Percentiles rank a stretch among this genome's conserved stretches.
These are phyloP conservation scores for Groenewaldozyma sp. DNA, from an alignment of 1,139 yeast genomes.

Conservation along the genomic window DNA sequence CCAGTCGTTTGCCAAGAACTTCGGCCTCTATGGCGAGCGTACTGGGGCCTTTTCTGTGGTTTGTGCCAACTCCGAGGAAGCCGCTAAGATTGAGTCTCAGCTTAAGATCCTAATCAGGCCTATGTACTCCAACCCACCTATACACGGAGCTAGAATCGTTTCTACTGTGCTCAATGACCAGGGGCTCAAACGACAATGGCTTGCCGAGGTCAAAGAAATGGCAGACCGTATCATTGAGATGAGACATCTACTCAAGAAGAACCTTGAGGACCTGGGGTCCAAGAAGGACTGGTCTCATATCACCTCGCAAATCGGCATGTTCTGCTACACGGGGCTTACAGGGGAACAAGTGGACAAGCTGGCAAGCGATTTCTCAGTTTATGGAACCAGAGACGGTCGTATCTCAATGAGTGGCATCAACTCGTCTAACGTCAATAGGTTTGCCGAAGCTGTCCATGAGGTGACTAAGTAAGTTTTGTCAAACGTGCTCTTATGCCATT, in stretches of 20 bases:
- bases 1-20: conserved; percentile 96
- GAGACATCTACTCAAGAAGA: conserved; percentile 59
- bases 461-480: conserved; percentile 23
- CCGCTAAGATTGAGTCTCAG: conserved; percentile 53
- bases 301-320: conserved; percentile 91
- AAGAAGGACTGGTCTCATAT: conserved; percentile 94
- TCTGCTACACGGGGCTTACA: conserved; percentile 82
- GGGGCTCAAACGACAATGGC: conserved; percentile 70
- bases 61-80: conserved; percentile 30
- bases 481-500: too few relatives aligned
- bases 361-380: conserved; percentile 71
- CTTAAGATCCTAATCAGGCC: conserved; percentile 70
- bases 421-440: conserved; percentile 64
- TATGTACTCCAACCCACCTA: conserved; percentile 89
- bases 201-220: conserved; percentile 78
- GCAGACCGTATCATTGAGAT: conserved; percentile 70
- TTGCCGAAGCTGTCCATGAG: conserved; percentile 67
- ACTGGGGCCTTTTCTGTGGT: conserved; percentile 71
- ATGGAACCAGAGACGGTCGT: conserved; percentile 64
- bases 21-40: conserved; percentile 97
- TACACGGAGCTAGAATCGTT: conserved; percentile 92
- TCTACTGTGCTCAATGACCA: conserved; percentile 62
- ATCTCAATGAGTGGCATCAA: conserved; percentile 93
- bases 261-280: conserved; percentile 56
- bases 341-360: conserved; percentile 73